Conservation (phyloP, 805 yeast species). For the Clavispora santaluciae region DNA sequence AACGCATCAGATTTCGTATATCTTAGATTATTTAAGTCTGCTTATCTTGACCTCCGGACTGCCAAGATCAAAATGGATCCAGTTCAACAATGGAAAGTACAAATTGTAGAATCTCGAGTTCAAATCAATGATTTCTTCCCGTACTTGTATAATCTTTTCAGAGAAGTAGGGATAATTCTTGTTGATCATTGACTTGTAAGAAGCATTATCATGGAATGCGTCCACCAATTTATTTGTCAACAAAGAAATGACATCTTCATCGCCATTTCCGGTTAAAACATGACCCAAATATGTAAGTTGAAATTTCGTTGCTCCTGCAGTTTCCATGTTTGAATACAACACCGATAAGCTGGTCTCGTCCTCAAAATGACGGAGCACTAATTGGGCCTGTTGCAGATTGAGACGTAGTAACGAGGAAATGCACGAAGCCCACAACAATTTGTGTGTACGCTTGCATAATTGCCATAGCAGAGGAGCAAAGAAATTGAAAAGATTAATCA, state of each 20-base stretch:
- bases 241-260: not conserved
- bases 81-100: constrained; percentile 23
- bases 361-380: not conserved
- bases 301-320: constrained; percentile 1
- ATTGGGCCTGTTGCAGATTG: not conserved
- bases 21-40: not conserved
- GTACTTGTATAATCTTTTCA: not conserved
- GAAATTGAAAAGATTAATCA: not conserved
- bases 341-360: not conserved
- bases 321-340: not conserved
- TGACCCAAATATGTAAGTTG: not conserved
- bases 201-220: not conserved
- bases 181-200: not conserved
- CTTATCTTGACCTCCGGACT: not conserved
- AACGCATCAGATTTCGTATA: too few relatives aligned
- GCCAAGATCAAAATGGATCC: constrained; percentile 26
- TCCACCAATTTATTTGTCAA: not conserved
- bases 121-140: constrained; percentile 3
- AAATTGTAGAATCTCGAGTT: constrained; percentile 14
- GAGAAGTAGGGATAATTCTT: not conserved
- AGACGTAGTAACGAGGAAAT: not conserved
- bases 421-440: not conserved
- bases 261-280: not conserved
- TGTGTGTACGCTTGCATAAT: not conserved
- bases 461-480: not conserved